Evolutionary conservation across 2,329 filamentous ascomycete genomes (phyloP).

Genomic region (Aspergillus transmontanensis): DNA sequence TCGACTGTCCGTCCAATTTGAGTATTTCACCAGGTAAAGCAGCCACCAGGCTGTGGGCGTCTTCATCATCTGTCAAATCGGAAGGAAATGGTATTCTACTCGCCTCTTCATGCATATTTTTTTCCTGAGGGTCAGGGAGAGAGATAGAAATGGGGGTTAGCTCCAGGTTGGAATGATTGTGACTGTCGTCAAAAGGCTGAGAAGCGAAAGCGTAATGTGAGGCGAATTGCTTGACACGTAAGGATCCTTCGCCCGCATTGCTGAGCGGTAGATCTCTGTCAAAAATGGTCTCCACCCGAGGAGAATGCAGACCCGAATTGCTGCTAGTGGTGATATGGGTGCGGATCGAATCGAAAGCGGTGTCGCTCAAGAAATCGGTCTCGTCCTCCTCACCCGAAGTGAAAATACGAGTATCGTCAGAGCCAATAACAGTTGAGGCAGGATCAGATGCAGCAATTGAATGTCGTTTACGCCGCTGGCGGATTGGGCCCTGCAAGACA

Average conservation of each 20-base stretch:
- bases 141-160: slow-evolving; percentile 14
- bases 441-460: slow-evolving; percentile 62
- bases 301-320: slow-evolving; percentile 56
- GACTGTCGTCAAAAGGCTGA: slow-evolving; percentile 26
- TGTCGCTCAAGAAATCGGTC: slow-evolving; percentile 63
- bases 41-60: slow-evolving; percentile 32
- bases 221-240: slow-evolving; percentile 52
- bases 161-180: slow-evolving; percentile 25
- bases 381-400: slow-evolving; percentile 64
- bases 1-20: slow-evolving; percentile 9
- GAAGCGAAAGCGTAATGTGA: slow-evolving; percentile 48
- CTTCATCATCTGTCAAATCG: slow-evolving; percentile 28
- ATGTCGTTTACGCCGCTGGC: slow-evolving; percentile 52
- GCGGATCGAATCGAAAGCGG: slow-evolving; percentile 63
- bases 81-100: slow-evolving; percentile 26
- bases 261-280: slow-evolving; percentile 53
- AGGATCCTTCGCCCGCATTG: slow-evolving; percentile 44
- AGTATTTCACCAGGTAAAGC: slow-evolving; percentile 28
- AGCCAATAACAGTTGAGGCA: slow-evolving; percentile 61
- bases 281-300: slow-evolving; percentile 66
- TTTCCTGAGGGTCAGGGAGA: slow-evolving; percentile 12
- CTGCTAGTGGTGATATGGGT: slow-evolving; percentile 59
- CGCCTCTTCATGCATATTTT: slow-evolving; percentile 18
- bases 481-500: slow-evolving; percentile 32
- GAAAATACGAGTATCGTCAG: slow-evolving; percentile 61